Evolutionary conservation across 352 stramenopile species (phyloP).

Genomic region (Phytopythium helicoides): DNA sequence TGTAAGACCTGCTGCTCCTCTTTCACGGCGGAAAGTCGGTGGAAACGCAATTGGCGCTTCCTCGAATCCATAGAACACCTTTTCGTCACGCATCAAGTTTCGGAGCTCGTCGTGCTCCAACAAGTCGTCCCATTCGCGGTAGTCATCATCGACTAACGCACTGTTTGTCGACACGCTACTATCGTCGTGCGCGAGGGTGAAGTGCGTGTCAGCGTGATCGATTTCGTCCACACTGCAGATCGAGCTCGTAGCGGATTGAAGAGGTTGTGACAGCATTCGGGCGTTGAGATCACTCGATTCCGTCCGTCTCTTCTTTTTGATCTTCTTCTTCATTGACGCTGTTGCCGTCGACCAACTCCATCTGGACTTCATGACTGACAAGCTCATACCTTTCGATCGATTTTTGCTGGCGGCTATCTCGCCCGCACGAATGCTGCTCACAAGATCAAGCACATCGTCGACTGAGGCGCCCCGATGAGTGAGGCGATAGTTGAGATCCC

Average conservation of each 20-base stretch:
- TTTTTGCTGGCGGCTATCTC: neutral
- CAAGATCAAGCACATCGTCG: conserved; percentile 59
- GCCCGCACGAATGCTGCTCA: conserved; percentile 34
- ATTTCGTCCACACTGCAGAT: conserved; percentile 1
- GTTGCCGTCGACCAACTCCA: conserved; percentile 22
- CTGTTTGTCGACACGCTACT: conserved; percentile 26
- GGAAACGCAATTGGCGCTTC: conserved; percentile 76
- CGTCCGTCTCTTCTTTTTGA: neutral
- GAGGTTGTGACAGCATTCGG: conserved; percentile 18
- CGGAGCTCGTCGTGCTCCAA: conserved; percentile 71
- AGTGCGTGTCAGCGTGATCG: conserved; percentile 7
- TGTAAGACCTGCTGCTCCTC: conserved; percentile 26
- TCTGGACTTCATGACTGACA: conserved; percentile 4
- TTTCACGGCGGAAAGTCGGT: conserved; percentile 70
- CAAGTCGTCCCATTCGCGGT: conserved; percentile 56
- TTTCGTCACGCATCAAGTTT: conserved; percentile 40
- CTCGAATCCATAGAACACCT: conserved; percentile 79
- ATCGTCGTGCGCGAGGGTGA: neutral
- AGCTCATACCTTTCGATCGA: neutral
- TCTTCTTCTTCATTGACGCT: conserved; percentile 4
- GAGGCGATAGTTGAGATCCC: conserved; percentile 90
- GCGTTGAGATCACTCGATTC: conserved; percentile 31
- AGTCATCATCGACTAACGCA: conserved; percentile 40
- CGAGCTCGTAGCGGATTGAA: conserved; percentile 3
- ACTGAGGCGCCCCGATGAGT: conserved; percentile 48